Evolutionary conservation across 2,329 filamentous ascomycete genomes (phyloP).

Genomic region (Ophiostoma novo-ulmi): DNA sequence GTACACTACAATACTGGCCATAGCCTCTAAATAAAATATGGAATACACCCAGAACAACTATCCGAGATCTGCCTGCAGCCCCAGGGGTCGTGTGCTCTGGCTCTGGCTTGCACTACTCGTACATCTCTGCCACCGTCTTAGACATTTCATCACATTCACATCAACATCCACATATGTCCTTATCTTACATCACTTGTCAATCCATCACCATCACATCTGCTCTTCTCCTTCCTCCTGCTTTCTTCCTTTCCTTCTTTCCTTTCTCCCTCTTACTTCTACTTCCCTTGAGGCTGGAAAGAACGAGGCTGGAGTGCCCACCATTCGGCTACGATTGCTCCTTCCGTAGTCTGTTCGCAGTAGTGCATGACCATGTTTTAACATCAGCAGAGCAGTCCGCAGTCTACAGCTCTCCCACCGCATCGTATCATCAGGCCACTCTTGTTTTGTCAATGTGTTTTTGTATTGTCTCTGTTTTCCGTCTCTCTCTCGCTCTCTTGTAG

Average conservation of each 20-base stretch:
- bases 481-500: not conserved
- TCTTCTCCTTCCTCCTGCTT: not conserved
- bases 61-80: no score
- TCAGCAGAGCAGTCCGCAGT: no score
- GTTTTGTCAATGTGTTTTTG: not conserved
- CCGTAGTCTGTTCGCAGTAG: not conserved
- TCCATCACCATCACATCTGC: not conserved
- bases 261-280: not conserved
- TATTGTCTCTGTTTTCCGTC: not conserved
- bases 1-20: not conserved
- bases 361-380: not conserved
- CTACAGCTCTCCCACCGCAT: no score
- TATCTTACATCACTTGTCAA: not conserved
- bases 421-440: not conserved
- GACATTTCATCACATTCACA: not conserved
- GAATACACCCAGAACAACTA: no score
- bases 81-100: not conserved
- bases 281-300: not conserved
- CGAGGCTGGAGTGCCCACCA: slow-evolving; percentile 1
- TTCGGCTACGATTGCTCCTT: slow-evolving; percentile 1
- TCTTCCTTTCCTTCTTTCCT: no score
- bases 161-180: not conserved
- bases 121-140: not conserved
- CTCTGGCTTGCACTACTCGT: no score
- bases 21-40: not conserved